Evolutionary conservation across 2,329 filamentous ascomycete species (phyloP).

Genomic region (Monosporascus sp.): DNA sequence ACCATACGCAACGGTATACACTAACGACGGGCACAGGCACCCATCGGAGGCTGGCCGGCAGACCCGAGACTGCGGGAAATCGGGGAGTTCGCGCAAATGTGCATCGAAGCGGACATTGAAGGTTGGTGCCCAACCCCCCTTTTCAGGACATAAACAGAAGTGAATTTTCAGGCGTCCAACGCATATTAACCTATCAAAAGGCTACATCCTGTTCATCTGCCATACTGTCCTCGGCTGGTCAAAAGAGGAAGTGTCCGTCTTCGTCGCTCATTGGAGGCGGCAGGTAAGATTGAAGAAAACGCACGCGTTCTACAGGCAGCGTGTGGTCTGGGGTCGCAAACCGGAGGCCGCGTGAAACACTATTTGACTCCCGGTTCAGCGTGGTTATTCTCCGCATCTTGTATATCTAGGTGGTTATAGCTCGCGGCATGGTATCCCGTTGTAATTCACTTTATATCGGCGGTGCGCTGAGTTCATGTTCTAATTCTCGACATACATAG

Average conservation of each 20-base stretch:
- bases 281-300: conserved; percentile 24
- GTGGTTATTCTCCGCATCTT: too few species aligned
- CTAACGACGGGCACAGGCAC: conserved; percentile 9
- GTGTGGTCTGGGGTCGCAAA: conserved; percentile 25
- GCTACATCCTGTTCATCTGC: conserved; percentile 24
- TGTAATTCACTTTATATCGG: too few species aligned
- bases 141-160: neutral
- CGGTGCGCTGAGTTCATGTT: too few species aligned
- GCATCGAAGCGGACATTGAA: conserved; percentile 23
- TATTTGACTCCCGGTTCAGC: too few species aligned
- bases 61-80: conserved; percentile 23
- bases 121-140: conserved; percentile 6
- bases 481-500: too few species aligned
- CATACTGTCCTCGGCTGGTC: conserved; percentile 32
- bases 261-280: conserved; percentile 29
- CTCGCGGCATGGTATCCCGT: too few species aligned
- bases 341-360: conserved; percentile 2
- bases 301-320: conserved; percentile 24
- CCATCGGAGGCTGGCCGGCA: conserved; percentile 22
- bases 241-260: conserved; percentile 27
- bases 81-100: conserved; percentile 21
- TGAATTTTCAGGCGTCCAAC: neutral
- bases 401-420: too few species aligned
- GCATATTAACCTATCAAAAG: neutral
- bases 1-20: neutral